Evolutionary conservation across 169 alveolate species (phyloP), one percentile per base, ranked within the genome.

Genomic region (Plasmodium gonderi): DNA sequence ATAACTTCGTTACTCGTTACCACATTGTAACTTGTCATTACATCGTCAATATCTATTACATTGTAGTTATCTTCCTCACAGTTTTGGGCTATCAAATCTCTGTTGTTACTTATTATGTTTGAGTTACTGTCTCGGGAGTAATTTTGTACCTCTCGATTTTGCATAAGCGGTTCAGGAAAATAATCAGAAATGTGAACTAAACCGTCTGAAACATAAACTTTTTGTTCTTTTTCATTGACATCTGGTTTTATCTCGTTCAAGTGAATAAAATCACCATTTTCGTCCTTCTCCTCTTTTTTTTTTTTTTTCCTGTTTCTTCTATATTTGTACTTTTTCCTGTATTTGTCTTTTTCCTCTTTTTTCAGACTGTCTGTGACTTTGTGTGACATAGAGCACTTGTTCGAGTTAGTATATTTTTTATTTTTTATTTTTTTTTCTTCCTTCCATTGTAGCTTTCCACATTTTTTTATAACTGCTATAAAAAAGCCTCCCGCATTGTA

Each of bases 401-500:
- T 54, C 77, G 31, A 20, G 12, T 47, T 45, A 29, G 44, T 45
- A 29, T 77, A 38, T 23, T 64, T 87, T 51, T 14, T 87, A 6
- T 51, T 40, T 29, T 76, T 78, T 33, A 44, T 75, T 87, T 77
- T 87, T 75, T 31, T 76, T 75, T 77, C 80, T 77, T 77, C 80
- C 54, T 90, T 90, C 94, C 94, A 90, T 69, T 90, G 80, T 6
- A 78, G 54, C 40, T 78, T 54, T n/a, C 45, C 79, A 51, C 95
- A 68, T 44, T 82, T 81, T 80, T 82, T 31, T 45, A 91, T 81
- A 23, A 81, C 79, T 4, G 99, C 98, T 36, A 98, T 96, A 93
- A 97, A 98, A 94, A 98, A 98, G 6, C 99, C 99, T 33, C 99
- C 99, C 0, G 99, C 98, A 90, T 98, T 97, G 91, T 98, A 95